These are phyloP conservation scores for Pilatotrama ljubarskyi DNA, from an alignment of 768 basidiomycete species.

Conservation along the genomic window DNA sequence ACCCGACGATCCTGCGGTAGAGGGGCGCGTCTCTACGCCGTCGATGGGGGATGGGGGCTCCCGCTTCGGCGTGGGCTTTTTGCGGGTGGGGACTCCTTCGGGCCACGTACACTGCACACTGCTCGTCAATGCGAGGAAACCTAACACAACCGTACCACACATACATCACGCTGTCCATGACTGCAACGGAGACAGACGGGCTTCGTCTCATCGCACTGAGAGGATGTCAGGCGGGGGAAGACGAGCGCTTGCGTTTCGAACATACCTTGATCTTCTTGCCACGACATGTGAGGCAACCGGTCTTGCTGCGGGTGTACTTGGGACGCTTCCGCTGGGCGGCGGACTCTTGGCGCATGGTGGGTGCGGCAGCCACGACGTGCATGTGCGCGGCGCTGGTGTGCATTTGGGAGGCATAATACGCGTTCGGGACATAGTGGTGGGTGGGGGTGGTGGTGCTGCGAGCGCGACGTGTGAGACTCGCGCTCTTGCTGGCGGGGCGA, in stretches of 20 bases:
- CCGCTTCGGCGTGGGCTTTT: slow-evolving; percentile 59
- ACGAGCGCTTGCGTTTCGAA: not conserved
- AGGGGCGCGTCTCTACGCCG: slow-evolving; percentile 56
- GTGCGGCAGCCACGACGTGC: slow-evolving; percentile 49
- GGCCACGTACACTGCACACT: slow-evolving; percentile 72
- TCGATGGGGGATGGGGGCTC: slow-evolving; percentile 43
- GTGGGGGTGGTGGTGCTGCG: slow-evolving; percentile 27
- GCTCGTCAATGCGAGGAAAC: not conserved
- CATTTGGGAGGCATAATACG: slow-evolving; percentile 24
- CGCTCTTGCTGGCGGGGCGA: not conserved
- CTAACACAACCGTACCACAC: slow-evolving; percentile 24
- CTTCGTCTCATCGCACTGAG: slow-evolving; percentile 87
- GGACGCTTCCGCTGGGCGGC: slow-evolving; percentile 73
- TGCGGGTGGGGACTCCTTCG: slow-evolving; percentile 70
- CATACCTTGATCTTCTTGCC: slow-evolving; percentile 92
- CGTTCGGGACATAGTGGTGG: slow-evolving; percentile 28
- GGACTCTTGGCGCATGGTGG: slow-evolving; percentile 42
- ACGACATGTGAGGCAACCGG: slow-evolving; percentile 91
- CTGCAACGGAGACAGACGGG: slow-evolving; percentile 86
- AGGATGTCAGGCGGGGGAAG: slow-evolving; percentile 4
- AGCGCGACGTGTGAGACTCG: not conserved
- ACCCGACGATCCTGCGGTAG: slow-evolving; percentile 75
- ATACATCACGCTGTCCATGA: slow-evolving; percentile 81
- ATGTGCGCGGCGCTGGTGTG: slow-evolving; percentile 43
- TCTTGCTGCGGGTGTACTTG: slow-evolving; percentile 93